Base-by-base conservation (phyloP, 2,329 filamentous ascomycete species). In the Penicillium occitanis region DNA sequence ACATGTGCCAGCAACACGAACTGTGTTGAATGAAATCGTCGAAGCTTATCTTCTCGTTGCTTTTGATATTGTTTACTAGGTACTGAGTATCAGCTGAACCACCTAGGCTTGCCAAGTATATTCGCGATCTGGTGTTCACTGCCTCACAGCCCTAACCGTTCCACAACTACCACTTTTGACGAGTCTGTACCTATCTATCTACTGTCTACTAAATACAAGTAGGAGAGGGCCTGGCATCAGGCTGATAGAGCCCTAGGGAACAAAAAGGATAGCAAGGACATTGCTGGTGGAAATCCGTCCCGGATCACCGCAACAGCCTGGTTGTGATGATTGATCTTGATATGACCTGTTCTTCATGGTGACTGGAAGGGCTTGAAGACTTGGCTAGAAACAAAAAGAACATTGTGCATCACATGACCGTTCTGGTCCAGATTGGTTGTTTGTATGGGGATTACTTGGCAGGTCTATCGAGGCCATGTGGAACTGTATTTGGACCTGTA, bases 331-430 rank as follows among this genome's bases (percentile, higher is more conserved):
- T 48, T 46, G 22, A 51, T 11, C 25, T 53, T 14, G 50, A 57
- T 22, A 37, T 57, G 53, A 37, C 30, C 30, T 22, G 51, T 35
- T 33, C 30, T 35, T 35, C 30, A 35, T 11, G 50, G 28, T 13
- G 17, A 13, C 30, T n/a, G 50, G 28, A 33, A 33, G 50, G 17
- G 50, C 50, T 53, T 53, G 28, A 11, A 60, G 57, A 46, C 57
- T 60, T 42, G 57, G 40, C 57, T 60, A 60, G 57, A 60, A 60
- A 60, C 57, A 42, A 42, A 60, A 46, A 60, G 57, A 60, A 60
- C 22, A 37, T 46, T n/a, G 37, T 58, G 33, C 33, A 37, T 35
- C 55, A 58, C 55, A 37, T 42, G 35, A 42, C 33, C 55, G 13
- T 2, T 3, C 55, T 17, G n/a, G 30, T 37, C 14, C 11, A 37